Percentiles rank a stretch among this genome's conserved stretches.
These are phyloP conservation scores for Epichloe sibirici DNA, from an alignment of 2,329 filamentous ascomycete species.

Conservation along the genomic window DNA sequence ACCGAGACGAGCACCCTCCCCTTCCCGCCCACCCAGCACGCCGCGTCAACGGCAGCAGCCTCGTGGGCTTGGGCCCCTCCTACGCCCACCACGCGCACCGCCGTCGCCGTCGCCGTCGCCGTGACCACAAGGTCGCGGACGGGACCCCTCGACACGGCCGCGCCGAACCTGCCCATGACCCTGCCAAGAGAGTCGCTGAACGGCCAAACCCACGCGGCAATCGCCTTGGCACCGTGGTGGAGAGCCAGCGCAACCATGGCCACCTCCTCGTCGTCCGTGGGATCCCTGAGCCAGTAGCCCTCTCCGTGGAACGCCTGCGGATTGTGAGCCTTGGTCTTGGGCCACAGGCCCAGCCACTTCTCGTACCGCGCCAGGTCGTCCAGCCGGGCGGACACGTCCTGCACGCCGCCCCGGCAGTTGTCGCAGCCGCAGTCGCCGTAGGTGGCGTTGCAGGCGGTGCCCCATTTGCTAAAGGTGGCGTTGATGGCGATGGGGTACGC, in stretches of 20 bases:
- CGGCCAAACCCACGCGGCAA: constrained; percentile 35
- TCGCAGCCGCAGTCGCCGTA: constrained; percentile 54
- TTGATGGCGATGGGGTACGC: constrained; percentile 49
- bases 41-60: constrained; percentile 10
- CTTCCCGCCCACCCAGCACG: constrained; percentile 11
- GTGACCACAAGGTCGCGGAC: constrained; percentile 27
- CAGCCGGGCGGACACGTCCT: constrained; percentile 34
- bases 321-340: constrained; percentile 30
- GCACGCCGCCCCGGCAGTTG: constrained; percentile 40
- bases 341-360: constrained; percentile 28
- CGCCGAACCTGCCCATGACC: constrained; percentile 27
- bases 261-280: constrained; percentile 28
- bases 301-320: constrained; percentile 37
- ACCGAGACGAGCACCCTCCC: constrained; percentile 11
- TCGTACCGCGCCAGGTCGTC: constrained; percentile 28
- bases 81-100: constrained; percentile 5
- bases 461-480: constrained; percentile 40
- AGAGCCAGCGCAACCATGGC: constrained; percentile 33
- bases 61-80: constrained; percentile 1
- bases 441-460: constrained; percentile 43
- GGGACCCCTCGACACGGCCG: constrained; percentile 22
- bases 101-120: constrained; percentile 13
- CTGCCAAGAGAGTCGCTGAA: constrained; percentile 22
- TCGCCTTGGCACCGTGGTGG: constrained; percentile 31
- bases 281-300: constrained; percentile 34